Evolutionary conservation across 164 flowering plant genomes (phyloP).

Genomic region (Sextonia rubra): DNA sequence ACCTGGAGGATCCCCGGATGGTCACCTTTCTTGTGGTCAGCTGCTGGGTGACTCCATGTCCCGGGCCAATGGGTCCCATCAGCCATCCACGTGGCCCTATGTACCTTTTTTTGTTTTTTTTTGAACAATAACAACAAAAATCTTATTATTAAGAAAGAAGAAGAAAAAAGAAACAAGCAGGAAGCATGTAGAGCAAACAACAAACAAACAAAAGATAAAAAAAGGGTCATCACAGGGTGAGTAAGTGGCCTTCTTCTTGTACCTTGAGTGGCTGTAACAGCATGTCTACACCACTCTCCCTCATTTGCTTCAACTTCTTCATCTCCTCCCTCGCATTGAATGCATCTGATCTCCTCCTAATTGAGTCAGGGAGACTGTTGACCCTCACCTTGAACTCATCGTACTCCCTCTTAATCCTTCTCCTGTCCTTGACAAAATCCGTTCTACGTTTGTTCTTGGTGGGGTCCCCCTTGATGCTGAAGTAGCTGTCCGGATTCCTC

Average conservation of each 20-base stretch:
- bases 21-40: constrained; percentile 71
- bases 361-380: constrained; percentile 69
- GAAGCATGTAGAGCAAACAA: too few relatives aligned
- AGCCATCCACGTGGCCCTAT: constrained; percentile 74
- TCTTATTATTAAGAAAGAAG: too few relatives aligned
- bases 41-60: constrained; percentile 47
- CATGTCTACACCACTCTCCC: constrained; percentile 53
- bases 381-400: constrained; percentile 84
- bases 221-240: too few relatives aligned
- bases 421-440: constrained; percentile 76
- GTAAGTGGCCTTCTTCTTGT: constrained; percentile 32
- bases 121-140: too few relatives aligned
- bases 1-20: constrained; percentile 81
- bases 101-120: too few relatives aligned
- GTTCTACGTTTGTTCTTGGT: constrained; percentile 66
- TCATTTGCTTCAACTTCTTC: constrained; percentile 60
- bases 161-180: too few relatives aligned
- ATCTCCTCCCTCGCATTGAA: constrained; percentile 82
- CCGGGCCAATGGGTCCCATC: constrained; percentile 94
- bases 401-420: constrained; percentile 67
- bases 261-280: constrained; percentile 40
- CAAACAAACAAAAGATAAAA: too few relatives aligned
- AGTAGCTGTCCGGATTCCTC: constrained; percentile 73
- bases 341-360: constrained; percentile 75
- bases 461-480: constrained; percentile 58